These are phyloP conservation scores for Fusarium sp. DNA, from an alignment of 2,329 filamentous ascomycete genomes.

Conservation along the genomic window DNA sequence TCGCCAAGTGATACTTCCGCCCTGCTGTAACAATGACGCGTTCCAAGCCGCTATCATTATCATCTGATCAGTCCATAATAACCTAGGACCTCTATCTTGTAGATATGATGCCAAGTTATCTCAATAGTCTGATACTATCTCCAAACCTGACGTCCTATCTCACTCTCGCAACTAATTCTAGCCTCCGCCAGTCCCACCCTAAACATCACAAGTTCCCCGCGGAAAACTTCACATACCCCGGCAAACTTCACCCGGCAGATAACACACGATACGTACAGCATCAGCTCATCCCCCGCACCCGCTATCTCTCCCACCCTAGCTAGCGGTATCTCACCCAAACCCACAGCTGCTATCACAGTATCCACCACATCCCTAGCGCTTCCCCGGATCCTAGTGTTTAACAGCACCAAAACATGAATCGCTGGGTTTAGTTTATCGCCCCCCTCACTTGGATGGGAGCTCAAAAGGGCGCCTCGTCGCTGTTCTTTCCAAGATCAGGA, in stretches of 20 bases:
- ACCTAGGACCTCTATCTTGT: constrained; percentile 2
- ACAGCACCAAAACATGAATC: constrained; percentile 31
- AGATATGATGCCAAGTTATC: constrained; percentile 21
- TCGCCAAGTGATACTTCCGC: not conserved
- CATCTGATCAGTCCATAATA: not conserved
- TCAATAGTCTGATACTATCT: constrained; percentile 14
- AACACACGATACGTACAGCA: constrained; percentile 11
- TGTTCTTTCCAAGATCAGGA: not conserved
- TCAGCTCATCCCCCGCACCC: constrained; percentile 18
- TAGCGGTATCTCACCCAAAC: constrained; percentile 23
- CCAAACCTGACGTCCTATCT: constrained; percentile 37
- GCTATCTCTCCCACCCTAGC: constrained; percentile 25
- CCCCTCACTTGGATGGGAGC: constrained; percentile 11
- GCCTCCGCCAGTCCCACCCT: constrained; percentile 9
- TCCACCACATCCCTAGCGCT: constrained; percentile 36
- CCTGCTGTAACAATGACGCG: constrained; percentile 7
- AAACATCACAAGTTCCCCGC: constrained; percentile 25
- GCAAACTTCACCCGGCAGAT: constrained; percentile 21
- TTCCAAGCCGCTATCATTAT: constrained; percentile 4
- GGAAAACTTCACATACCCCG: constrained; percentile 26
- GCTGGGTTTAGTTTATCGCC: constrained; percentile 18
- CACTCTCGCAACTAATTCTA: constrained; percentile 35
- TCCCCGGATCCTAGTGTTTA: constrained; percentile 40
- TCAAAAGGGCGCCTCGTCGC: constrained; percentile 37
- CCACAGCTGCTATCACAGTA: constrained; percentile 36